Evolutionary conservation across 805 yeast species (phyloP).

Genomic region (Kodamaea restingae): DNA sequence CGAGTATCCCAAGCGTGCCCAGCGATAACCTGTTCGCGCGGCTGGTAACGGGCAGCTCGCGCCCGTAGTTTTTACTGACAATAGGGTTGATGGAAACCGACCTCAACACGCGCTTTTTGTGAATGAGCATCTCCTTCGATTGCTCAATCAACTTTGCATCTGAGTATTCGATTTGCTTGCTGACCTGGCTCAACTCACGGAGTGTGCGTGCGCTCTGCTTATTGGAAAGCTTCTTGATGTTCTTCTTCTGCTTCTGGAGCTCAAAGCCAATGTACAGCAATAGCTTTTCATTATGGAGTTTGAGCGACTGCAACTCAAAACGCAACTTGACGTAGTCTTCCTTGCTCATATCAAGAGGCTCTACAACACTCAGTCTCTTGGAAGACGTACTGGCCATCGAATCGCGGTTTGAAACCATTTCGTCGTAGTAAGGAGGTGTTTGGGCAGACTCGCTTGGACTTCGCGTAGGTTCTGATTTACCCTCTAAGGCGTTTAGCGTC

Average conservation of each 20-base stretch:
- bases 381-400: conserved; percentile 22
- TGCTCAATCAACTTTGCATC: conserved; percentile 50
- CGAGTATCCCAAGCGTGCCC: conserved; percentile 7
- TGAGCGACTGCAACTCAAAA: conserved; percentile 51
- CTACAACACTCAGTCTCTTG: conserved; percentile 28
- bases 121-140: conserved; percentile 43
- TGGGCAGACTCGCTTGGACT: not conserved
- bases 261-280: conserved; percentile 56
- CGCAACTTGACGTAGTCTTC: conserved; percentile 50
- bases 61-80: conserved; percentile 13
- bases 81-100: conserved; percentile 32
- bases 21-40: conserved; percentile 5
- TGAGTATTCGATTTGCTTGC: conserved; percentile 40
- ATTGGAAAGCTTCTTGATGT: conserved; percentile 36
- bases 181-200: conserved; percentile 13
- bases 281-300: conserved; percentile 53
- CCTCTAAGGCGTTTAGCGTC: conserved; percentile 2
- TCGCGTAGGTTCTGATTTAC: conserved; percentile 3
- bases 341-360: conserved; percentile 27
- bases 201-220: conserved; percentile 29
- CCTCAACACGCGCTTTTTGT: conserved; percentile 40
- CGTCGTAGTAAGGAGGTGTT: not conserved
- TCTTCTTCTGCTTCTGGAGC: conserved; percentile 45
- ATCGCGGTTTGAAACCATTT: conserved; percentile 10
- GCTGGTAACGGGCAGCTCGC: conserved; percentile 3